These are phyloP conservation scores for Coelastrella sp. DNA, from an alignment of 139 green algal genomes.

Conservation along the genomic window DNA sequence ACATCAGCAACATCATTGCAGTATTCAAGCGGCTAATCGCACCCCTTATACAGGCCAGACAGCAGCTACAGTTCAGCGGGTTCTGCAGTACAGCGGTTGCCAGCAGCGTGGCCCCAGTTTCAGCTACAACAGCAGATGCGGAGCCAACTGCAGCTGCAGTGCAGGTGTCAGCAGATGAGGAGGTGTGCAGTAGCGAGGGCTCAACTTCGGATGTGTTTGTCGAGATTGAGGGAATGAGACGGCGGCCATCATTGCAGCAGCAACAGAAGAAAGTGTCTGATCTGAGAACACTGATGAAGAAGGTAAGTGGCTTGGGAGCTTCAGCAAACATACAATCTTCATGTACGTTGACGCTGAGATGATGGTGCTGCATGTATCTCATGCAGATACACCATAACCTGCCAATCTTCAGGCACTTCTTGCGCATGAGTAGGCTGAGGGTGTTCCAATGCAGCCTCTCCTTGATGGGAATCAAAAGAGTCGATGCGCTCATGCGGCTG, in stretches of 20 bases:
- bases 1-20: neutral
- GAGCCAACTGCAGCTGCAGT: neutral
- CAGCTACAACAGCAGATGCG: neutral
- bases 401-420: no score
- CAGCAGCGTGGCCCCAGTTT: neutral
- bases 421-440: no score
- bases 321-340: no score
- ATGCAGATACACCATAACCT: no score
- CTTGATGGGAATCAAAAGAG: no score
- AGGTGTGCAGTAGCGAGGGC: neutral
- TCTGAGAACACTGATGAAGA: constrained; percentile 6
- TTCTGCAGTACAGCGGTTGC: neutral
- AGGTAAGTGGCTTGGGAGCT: neutral
- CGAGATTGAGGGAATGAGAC: neutral
- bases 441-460: no score
- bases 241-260: neutral
- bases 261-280: neutral
- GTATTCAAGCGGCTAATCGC: constrained; percentile 28
- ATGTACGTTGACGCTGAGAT: no score
- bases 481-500: no score
- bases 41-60: neutral
- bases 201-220: neutral
- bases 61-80: neutral
- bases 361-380: no score
- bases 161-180: neutral